These are phyloP conservation scores for Thuja plicata DNA, from an alignment of 83 land plant genomes.

Conservation along the genomic window DNA sequence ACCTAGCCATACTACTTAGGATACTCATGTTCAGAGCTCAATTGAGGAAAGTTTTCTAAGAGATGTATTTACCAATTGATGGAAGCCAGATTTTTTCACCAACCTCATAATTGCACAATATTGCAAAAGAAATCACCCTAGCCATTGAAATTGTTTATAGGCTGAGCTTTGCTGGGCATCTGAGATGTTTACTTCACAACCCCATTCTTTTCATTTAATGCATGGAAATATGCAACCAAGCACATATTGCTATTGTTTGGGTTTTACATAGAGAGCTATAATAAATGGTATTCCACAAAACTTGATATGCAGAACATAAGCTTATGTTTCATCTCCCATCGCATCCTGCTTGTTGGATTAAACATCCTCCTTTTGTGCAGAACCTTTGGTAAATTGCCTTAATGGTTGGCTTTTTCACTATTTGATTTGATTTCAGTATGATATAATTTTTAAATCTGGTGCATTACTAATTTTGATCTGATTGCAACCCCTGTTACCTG, in stretches of 20 bases:
- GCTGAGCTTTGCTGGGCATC: not conserved
- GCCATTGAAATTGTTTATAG: not conserved
- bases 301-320: too few species aligned
- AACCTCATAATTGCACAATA: not conserved
- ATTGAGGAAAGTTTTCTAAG: too few species aligned
- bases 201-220: not conserved
- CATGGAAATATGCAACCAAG: too few species aligned
- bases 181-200: not conserved
- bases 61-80: not conserved
- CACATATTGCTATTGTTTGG: too few species aligned
- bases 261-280: not conserved
- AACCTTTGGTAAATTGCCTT: too few species aligned
- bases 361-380: too few species aligned
- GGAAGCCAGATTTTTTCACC: not conserved
- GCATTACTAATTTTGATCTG: too few species aligned
- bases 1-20: not conserved
- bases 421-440: too few species aligned
- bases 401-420: too few species aligned
- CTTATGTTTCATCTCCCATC: not conserved
- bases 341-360: too few species aligned
- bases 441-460: too few species aligned
- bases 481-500: too few species aligned
- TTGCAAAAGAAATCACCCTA: not conserved
- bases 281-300: not conserved
- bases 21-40: not conserved